Evolutionary conservation across 2,329 filamentous ascomycete species (phyloP).

Genomic region (Exophiala mesophila): DNA sequence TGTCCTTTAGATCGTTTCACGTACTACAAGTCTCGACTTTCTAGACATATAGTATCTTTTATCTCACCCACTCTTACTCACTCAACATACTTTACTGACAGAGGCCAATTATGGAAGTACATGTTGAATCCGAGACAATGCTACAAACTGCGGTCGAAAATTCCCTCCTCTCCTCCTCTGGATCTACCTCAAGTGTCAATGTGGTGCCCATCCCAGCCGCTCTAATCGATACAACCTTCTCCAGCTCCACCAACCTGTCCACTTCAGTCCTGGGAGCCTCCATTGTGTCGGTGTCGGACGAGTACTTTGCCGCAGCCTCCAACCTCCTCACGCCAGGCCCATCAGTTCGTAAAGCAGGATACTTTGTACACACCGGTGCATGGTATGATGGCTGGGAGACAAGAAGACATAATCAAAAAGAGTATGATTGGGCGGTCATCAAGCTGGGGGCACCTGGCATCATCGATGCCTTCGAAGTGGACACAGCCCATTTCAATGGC

Average conservation of each 20-base stretch:
- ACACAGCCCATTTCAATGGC: conserved; percentile 43
- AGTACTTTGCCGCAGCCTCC: conserved; percentile 56
- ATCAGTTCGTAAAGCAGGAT: conserved; percentile 52
- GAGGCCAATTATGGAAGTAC: conserved; percentile 19
- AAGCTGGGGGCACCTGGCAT: conserved; percentile 38
- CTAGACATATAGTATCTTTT: background rate
- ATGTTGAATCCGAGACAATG: conserved; percentile 15
- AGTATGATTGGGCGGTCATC: conserved; percentile 57
- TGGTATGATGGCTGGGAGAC: conserved; percentile 66
- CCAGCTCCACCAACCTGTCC: conserved; percentile 48
- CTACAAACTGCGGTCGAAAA: conserved; percentile 11
- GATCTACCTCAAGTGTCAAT: conserved; percentile 13
- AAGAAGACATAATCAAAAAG: conserved; percentile 53
- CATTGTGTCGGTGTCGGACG: conserved; percentile 54
- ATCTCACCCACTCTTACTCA: background rate
- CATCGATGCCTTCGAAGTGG: conserved; percentile 41
- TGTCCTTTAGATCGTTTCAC: background rate
- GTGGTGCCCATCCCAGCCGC: conserved; percentile 38
- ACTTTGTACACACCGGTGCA: conserved; percentile 56
- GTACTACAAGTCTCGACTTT: background rate
- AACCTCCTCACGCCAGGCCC: conserved; percentile 56
- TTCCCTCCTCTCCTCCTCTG: conserved; percentile 1
- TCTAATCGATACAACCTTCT: conserved; percentile 52
- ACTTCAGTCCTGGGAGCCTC: conserved; percentile 47
- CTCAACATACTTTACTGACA: too few species aligned